Conservation (phyloP, 805 yeast species). For the Myxozyma vanderwaltii region DNA sequence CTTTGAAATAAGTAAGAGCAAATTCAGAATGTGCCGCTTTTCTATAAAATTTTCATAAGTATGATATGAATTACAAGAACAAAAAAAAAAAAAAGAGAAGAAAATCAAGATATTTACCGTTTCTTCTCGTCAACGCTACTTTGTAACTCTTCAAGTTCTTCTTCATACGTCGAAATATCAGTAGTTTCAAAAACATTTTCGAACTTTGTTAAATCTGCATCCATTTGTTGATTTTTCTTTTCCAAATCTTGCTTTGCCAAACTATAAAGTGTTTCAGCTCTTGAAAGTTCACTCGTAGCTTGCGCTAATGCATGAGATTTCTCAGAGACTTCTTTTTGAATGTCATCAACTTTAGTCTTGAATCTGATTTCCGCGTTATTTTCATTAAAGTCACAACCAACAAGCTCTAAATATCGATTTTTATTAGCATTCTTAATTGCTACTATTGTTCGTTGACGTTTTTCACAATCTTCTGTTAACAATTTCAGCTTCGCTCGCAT, state of each 20-base stretch:
- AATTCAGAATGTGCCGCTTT: constrained; percentile 50
- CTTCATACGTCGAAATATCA: constrained; percentile 48
- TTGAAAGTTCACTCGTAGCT: constrained; percentile 33
- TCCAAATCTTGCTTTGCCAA: constrained; percentile 29
- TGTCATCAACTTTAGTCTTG: constrained; percentile 34
- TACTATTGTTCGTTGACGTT: constrained; percentile 41
- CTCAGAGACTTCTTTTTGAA: constrained; percentile 27
- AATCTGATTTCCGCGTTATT: constrained; percentile 1
- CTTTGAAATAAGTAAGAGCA: constrained; percentile 66
- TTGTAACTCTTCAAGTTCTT: constrained; percentile 57
- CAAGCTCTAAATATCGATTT: constrained; percentile 34
- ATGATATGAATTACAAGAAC: not conserved
- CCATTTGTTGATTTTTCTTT: constrained; percentile 15
- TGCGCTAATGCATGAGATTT: constrained; percentile 28
- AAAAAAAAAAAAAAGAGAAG: constrained; percentile 23
- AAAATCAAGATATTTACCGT: no score
- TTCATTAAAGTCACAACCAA: constrained; percentile 16
- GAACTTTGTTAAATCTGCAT: not conserved
- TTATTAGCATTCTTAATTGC: constrained; percentile 40
- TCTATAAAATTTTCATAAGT: not conserved
- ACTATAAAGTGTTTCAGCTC: constrained; percentile 30
- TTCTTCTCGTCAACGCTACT: constrained; percentile 49
- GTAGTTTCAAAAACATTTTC: constrained; percentile 7
- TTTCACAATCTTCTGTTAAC: constrained; percentile 46
- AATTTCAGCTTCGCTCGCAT: constrained; percentile 56